Evolutionary conservation across 2,329 filamentous ascomycete genomes (phyloP), one percentile per base, ranked within the genome.

Genomic region (Pseudohalonectria lignicola): DNA sequence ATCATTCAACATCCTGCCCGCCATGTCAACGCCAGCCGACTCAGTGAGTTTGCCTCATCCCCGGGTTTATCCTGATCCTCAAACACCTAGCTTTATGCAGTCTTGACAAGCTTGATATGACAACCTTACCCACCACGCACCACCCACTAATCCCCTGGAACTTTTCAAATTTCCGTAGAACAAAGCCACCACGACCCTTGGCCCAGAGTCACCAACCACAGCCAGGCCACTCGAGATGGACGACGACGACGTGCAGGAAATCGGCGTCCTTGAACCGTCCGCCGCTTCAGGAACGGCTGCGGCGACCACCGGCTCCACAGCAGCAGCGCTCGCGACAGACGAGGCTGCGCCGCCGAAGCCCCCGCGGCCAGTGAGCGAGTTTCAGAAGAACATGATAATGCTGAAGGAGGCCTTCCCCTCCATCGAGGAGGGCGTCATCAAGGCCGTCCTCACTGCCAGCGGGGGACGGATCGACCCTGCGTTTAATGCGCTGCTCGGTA

Each of bases 331-430:
- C 13, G 46, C 46, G 5, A 46, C 55, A 23, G 56, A 59, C 17
- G 59, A 66, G 34, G 52, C 51, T 16, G 61, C 80, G 18, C 87
- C 87, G 11, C 72, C 82, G 30, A 93, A 95, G 64, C 88, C 88
- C 23, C 87, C 87, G 25, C 78, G 88, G 42, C 90, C 90, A 34
- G 53, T 86, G 52, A 85, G 76, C 46, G 82, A 92, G 45, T 74
- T 81, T 43, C 81, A 94, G 59, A 83, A 94, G 64, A 87, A 86
- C 34, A 82, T 90, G 60, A 75, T 76, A 50, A 95, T 87, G 4
- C 69, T 98, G 40, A 90, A 86, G 57, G 92, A 98, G 59, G 92
- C 92, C 0, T 98, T 98, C 52, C 92, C 92, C 1, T 73, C 67
- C 39, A 84, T 95, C 43, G 92, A 98, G 39, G 56, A 64, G 7